Percentiles rank a stretch among this genome's conserved stretches.
These are phyloP conservation scores for Syncephalastrum monosporum DNA, from an alignment of 371 early-diverging fungal genomes.

Conservation along the genomic window DNA sequence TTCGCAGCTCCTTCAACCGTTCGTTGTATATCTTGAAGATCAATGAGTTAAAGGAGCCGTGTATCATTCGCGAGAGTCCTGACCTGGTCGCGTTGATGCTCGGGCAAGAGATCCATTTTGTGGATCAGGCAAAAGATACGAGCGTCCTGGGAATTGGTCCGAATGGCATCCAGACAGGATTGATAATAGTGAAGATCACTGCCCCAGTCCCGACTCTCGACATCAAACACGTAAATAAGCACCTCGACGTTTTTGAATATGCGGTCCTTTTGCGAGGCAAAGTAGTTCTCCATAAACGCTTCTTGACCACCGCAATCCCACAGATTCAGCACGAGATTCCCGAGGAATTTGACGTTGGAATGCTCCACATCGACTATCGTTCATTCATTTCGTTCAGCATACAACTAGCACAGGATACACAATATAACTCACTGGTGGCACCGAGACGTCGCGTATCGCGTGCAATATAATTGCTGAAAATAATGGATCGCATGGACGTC, in stretches of 20 bases:
- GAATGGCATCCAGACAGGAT: constrained; percentile 84
- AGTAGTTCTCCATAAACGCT: constrained; percentile 95
- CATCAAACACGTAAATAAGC: constrained; percentile 96
- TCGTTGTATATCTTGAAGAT: constrained; percentile 62
- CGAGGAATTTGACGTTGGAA: constrained; percentile 91
- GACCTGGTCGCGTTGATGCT: constrained; percentile 71
- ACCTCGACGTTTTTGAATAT: constrained; percentile 98
- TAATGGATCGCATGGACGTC: constrained; percentile 97
- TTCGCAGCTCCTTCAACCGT: constrained; percentile 67
- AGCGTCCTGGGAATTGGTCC: constrained; percentile 82
- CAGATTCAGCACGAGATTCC: constrained; percentile 90
- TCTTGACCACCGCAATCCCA: constrained; percentile 98
- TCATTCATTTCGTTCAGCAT: too few species aligned
- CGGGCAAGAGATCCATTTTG: constrained; percentile 94
- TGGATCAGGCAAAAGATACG: constrained; percentile 94
- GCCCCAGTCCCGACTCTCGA: constrained; percentile 89
- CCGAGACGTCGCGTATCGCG: constrained; percentile 93
- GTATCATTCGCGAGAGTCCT: neutral
- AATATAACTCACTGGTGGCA: constrained; percentile 74
- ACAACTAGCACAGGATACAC: neutral
- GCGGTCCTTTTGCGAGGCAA: constrained; percentile 88
- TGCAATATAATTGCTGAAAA: constrained; percentile 96
- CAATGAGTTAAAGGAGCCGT: constrained; percentile 2
- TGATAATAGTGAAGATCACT: constrained; percentile 91
- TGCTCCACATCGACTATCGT: constrained; percentile 92